Percentiles rank a stretch among this genome's conserved stretches.
Evolutionary conservation across 768 basidiomycete genomes (phyloP).

Genomic region (Termitomyces sp.): DNA sequence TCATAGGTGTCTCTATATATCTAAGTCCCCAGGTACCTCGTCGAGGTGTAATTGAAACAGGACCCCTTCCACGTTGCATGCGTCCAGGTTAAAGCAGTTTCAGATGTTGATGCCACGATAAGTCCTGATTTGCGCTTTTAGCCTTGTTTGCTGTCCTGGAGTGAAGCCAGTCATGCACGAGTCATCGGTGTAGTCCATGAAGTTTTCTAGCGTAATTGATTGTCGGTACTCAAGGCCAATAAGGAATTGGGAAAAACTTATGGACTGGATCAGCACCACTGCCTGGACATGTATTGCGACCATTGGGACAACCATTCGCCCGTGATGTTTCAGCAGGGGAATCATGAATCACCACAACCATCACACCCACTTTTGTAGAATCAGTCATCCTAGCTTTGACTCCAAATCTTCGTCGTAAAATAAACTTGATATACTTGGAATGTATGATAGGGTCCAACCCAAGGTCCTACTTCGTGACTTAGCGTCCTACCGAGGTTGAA

Average conservation of each 20-base stretch:
- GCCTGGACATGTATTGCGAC: slow-evolving; percentile 26
- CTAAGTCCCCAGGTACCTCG: no score
- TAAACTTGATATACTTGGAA: slow-evolving; percentile 26
- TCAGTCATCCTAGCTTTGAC: background rate
- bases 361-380: slow-evolving; percentile 24
- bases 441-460: slow-evolving; percentile 45
- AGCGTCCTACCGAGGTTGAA: slow-evolving; percentile 42
- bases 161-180: slow-evolving; percentile 42
- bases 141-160: slow-evolving; percentile 34
- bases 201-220: slow-evolving; percentile 24
- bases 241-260: slow-evolving; percentile 15
- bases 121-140: slow-evolving; percentile 27
- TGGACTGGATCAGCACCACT: slow-evolving; percentile 35
- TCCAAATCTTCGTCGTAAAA: background rate
- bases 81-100: background rate
- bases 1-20: background rate
- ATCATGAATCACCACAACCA: slow-evolving; percentile 33
- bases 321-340: slow-evolving; percentile 34
- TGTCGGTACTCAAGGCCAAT: background rate
- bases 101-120: slow-evolving; percentile 21
- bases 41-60: background rate
- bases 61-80: background rate
- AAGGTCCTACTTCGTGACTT: slow-evolving; percentile 48
- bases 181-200: slow-evolving; percentile 46
- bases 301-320: slow-evolving; percentile 31